A percentile compares a stretch with the other conserved stretches of the same genome.
Evolutionary conservation across 306 rosid species (phyloP).

Genomic region (Rosa rugosa): DNA sequence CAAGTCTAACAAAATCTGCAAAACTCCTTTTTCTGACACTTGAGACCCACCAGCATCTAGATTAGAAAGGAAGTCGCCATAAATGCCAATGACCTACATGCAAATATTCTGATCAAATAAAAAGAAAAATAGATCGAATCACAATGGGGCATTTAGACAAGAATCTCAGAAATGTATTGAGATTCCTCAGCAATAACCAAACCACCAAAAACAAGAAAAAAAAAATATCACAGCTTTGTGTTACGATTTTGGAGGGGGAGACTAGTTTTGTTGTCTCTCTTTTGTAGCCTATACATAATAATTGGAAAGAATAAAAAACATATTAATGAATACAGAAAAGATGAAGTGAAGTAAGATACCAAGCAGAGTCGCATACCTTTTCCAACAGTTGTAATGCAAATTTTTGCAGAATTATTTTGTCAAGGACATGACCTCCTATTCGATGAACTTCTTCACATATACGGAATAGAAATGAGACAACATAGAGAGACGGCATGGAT

Average conservation of each 20-base stretch:
- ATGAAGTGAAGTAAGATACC: neutral
- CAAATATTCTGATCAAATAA: conserved; percentile 19
- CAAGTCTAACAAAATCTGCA: conserved; percentile 86
- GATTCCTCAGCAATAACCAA: neutral
- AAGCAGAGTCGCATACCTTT: conserved; percentile 49
- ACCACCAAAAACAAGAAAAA: neutral
- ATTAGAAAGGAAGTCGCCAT: conserved; percentile 61
- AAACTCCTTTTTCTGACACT: conserved; percentile 86
- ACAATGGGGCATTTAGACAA: neutral
- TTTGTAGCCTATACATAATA: neutral
- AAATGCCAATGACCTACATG: conserved; percentile 71
- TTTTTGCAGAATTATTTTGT: conserved; percentile 82
- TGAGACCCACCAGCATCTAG: conserved; percentile 57
- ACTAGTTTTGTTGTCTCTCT: neutral
- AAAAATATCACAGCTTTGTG: neutral
- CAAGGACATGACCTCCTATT: conserved; percentile 96
- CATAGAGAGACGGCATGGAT: conserved; percentile 86
- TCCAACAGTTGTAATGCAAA: conserved; percentile 70
- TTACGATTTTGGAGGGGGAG: neutral
- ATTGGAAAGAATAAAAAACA: neutral
- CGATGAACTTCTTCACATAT: conserved; percentile 93
- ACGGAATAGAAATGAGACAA: conserved; percentile 75
- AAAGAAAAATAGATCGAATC: conserved; percentile 12
- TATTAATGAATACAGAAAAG: neutral
- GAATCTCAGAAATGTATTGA: neutral